Conservation (phyloP, 108 stramenopile species). For the Schizochytrium sp. region DNA sequence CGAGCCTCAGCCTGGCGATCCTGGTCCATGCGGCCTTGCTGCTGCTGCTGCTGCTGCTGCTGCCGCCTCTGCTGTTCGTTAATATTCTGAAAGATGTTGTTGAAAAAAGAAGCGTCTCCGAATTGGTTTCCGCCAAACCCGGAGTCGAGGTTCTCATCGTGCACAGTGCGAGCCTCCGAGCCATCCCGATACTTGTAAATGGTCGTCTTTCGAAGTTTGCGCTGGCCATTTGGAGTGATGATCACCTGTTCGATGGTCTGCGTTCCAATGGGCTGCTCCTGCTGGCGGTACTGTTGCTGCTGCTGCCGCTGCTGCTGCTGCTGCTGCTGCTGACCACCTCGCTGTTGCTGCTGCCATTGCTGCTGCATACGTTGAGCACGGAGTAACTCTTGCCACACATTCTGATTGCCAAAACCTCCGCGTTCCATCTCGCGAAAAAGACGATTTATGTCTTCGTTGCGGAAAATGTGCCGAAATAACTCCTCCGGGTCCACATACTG, state of each 20-base stretch:
- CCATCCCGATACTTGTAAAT: not conserved
- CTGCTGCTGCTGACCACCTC: not conserved
- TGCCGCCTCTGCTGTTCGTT: not conserved
- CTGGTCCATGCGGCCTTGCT: not conserved
- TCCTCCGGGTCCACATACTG: constrained; percentile 1
- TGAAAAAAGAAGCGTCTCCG: not conserved
- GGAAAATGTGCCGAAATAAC: not conserved
- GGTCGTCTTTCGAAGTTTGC: not conserved
- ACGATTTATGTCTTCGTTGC: not conserved
- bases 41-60: not conserved
- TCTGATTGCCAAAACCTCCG: not conserved
- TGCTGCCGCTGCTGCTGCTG: not conserved
- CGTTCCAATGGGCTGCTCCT: not conserved
- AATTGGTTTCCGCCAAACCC: not conserved
- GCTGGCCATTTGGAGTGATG: not conserved
- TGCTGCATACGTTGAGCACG: not conserved
- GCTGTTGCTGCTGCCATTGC: not conserved
- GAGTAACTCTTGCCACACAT: not conserved
- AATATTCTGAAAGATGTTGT: not conserved
- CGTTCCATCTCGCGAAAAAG: not conserved
- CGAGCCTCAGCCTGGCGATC: not conserved
- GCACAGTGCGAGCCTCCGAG: not conserved
- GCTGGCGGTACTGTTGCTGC: not conserved
- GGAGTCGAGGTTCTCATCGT: not conserved
- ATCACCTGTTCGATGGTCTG: not conserved